Evolutionary conservation across 306 rosid genomes (phyloP).

Genomic region (Abrus pulchellus): DNA sequence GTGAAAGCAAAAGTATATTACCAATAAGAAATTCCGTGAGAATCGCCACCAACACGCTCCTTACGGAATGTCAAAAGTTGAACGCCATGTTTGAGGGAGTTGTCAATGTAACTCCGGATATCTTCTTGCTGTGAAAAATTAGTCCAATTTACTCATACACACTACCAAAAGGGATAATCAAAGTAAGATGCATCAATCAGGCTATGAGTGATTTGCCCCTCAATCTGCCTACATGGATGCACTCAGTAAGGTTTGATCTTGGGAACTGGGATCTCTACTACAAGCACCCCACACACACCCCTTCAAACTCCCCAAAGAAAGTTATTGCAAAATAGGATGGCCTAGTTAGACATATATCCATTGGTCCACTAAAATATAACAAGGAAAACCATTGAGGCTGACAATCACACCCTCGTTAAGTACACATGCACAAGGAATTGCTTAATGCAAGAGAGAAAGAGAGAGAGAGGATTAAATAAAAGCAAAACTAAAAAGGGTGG

Average conservation of each 20-base stretch:
- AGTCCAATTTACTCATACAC: slow-evolving; percentile 43
- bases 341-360: slow-evolving; percentile 28
- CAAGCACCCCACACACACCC: background rate
- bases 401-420: slow-evolving; percentile 21
- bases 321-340: slow-evolving; percentile 5
- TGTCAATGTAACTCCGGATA: slow-evolving; percentile 85
- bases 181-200: slow-evolving; percentile 29
- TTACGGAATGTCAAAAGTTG: slow-evolving; percentile 88
- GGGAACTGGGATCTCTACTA: background rate
- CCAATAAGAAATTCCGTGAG: slow-evolving; percentile 88
- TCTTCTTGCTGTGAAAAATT: slow-evolving; percentile 92
- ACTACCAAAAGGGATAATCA: slow-evolving; percentile 24
- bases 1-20: slow-evolving; percentile 52
- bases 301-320: slow-evolving; percentile 14
- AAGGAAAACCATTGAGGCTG: slow-evolving; percentile 20
- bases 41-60: slow-evolving; percentile 94
- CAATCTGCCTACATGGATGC: slow-evolving; percentile 13
- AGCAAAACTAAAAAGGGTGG: slow-evolving; percentile 18
- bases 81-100: slow-evolving; percentile 83
- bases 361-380: slow-evolving; percentile 25
- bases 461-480: slow-evolving; percentile 19
- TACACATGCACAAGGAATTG: slow-evolving; percentile 26
- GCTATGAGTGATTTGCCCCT: slow-evolving; percentile 24
- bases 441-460: background rate
- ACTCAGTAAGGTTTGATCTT: slow-evolving; percentile 7